phyloP scores from a whole-genome alignment of 139 green algal genomes.

The Raphidocelis subcapitata region DNA sequence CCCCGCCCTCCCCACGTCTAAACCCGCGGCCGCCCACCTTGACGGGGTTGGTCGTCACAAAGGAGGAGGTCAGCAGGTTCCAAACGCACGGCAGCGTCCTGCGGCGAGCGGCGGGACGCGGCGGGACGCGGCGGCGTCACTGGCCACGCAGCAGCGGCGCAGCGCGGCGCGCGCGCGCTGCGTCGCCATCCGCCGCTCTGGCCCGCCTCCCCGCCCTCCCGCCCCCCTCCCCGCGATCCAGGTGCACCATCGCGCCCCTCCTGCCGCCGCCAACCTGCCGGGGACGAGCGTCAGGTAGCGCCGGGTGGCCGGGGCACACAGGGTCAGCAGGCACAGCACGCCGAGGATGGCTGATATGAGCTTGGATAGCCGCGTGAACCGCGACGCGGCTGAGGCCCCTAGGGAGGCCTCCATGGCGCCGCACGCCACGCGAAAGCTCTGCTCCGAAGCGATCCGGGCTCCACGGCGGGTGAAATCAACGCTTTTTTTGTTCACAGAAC shows the following conservation, averaged over 20 bases:
- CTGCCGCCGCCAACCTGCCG: slow-evolving; percentile 29
- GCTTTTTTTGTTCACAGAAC: too few species aligned
- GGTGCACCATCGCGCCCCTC: neutral
- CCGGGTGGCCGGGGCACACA: slow-evolving; percentile 28
- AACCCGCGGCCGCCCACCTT: too few species aligned
- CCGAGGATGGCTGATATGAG: slow-evolving; percentile 41
- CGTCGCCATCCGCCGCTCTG: neutral
- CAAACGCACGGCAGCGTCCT: slow-evolving; percentile 56
- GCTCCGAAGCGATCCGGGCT: too few species aligned
- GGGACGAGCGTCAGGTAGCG: slow-evolving; percentile 54
- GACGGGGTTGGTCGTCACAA: slow-evolving; percentile 42
- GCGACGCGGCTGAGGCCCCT: too few species aligned
- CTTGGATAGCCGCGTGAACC: slow-evolving; percentile 44
- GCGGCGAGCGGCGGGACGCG: neutral
- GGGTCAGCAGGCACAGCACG: slow-evolving; percentile 24
- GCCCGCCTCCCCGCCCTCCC: too few species aligned
- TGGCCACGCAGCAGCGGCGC: neutral
- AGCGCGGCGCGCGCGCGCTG: neutral
- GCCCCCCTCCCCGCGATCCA: too few species aligned
- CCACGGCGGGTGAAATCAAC: too few species aligned
- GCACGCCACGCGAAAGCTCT: too few species aligned
- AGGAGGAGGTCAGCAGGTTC: slow-evolving; percentile 53
- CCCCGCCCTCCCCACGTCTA: too few species aligned
- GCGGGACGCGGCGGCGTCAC: too few species aligned
- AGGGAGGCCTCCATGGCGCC: too few species aligned